Conservation (phyloP, 2,329 filamentous ascomycete genomes). For the Pyrenophora tritici-repentis region DNA sequence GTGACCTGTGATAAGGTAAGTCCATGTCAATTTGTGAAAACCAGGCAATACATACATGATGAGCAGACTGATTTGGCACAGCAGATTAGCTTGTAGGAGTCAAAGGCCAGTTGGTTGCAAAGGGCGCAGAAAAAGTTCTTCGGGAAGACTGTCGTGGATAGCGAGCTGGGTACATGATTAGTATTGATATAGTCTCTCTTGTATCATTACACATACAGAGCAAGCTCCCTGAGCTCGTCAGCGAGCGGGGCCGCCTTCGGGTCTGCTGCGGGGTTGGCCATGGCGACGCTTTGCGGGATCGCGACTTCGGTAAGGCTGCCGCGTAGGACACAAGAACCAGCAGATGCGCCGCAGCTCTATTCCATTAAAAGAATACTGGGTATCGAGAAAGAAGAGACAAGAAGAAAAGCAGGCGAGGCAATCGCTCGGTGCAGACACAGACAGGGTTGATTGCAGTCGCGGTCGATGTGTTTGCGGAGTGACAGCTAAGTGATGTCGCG, state of each 20-base stretch:
- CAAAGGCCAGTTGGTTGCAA: slow-evolving; percentile 87
- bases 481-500: slow-evolving; percentile 17
- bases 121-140: slow-evolving; percentile 93
- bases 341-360: slow-evolving; percentile 18
- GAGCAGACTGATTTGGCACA: slow-evolving; percentile 96
- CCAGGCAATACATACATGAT: slow-evolving; percentile 67
- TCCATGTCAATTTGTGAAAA: not conserved
- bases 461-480: slow-evolving; percentile 19
- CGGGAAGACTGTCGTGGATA: slow-evolving; percentile 84
- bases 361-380: slow-evolving; percentile 26
- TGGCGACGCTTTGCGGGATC: slow-evolving; percentile 28
- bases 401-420: not conserved
- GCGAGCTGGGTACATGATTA: slow-evolving; percentile 60
- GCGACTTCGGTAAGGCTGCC: slow-evolving; percentile 29
- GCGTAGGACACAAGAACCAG: slow-evolving; percentile 19
- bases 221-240: slow-evolving; percentile 41
- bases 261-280: slow-evolving; percentile 36
- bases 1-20: slow-evolving; percentile 32
- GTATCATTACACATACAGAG: slow-evolving; percentile 27
- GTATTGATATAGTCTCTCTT: not conserved
- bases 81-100: slow-evolving; percentile 89
- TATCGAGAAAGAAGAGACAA: not conserved
- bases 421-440: slow-evolving; percentile 3
- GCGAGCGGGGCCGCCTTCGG: slow-evolving; percentile 41
- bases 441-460: slow-evolving; percentile 13